phyloP scores from a whole-genome alignment of 257 asterid species.

The Solanum pinnatisectum region DNA sequence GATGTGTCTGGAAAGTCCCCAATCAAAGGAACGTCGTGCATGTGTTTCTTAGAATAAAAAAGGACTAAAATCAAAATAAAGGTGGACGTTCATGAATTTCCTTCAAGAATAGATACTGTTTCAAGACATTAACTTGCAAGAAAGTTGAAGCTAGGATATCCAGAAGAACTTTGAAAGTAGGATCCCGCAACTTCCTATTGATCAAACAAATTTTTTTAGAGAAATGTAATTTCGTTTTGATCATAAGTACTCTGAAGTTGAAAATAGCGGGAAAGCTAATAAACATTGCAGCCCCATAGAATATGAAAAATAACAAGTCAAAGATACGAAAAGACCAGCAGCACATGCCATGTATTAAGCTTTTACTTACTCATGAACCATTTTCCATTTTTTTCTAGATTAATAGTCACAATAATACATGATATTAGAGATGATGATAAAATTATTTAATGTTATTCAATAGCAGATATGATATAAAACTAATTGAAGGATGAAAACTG shows the following conservation, averaged over 20 bases:
- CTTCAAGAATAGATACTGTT: neutral
- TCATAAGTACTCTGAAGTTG: neutral
- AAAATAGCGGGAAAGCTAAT: neutral
- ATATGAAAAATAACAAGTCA: neutral
- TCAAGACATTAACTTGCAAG: neutral
- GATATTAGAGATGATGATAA: neutral
- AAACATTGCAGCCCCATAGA: neutral
- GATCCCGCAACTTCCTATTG: neutral
- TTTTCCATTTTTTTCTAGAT: neutral
- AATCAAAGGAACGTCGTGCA: neutral
- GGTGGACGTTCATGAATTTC: neutral
- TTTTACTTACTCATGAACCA: neutral
- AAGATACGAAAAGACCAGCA: neutral
- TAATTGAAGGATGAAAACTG: neutral
- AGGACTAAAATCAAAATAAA: neutral
- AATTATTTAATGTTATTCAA: neutral
- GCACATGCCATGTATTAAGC: neutral
- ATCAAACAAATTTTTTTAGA: neutral
- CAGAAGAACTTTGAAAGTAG: neutral
- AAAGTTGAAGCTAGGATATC: neutral
- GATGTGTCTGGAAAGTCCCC: neutral
- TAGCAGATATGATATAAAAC: neutral
- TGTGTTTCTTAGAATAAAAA: neutral
- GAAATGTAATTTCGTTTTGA: neutral
- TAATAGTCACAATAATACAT: neutral